These are phyloP conservation scores for Escovopsis sp. DNA, from an alignment of 2,329 filamentous ascomycete genomes.

Conservation along the genomic window DNA sequence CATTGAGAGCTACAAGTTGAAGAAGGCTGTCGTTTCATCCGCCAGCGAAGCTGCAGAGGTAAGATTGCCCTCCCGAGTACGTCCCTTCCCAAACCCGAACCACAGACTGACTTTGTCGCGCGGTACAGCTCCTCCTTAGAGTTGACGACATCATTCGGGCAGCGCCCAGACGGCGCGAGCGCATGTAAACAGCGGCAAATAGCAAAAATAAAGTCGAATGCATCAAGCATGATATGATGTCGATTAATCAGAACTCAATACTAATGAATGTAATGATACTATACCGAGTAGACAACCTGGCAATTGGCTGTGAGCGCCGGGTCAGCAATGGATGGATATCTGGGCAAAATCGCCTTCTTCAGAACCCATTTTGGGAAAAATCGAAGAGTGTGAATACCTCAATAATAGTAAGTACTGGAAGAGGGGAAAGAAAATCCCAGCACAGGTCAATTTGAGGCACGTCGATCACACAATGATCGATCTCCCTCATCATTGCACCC, in stretches of 20 bases:
- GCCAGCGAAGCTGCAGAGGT: conserved; percentile 95
- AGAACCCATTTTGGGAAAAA: no score
- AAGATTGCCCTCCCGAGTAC: conserved; percentile 20
- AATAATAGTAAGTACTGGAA: no score
- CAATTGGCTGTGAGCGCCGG: conserved; percentile 1
- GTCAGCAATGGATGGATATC: no score
- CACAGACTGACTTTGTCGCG: background rate
- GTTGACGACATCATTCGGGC: conserved; percentile 97
- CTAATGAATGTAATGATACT: conserved; percentile 24
- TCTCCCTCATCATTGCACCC: no score
- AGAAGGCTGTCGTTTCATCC: conserved; percentile 92
- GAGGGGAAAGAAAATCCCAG: no score
- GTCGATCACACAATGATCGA: no score
- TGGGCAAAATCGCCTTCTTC: no score
- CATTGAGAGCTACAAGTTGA: conserved; percentile 96
- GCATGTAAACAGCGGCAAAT: conserved; percentile 19
- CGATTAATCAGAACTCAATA: conserved; percentile 11
- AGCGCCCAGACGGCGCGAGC: conserved; percentile 50
- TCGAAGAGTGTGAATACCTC: no score
- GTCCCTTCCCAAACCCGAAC: background rate
- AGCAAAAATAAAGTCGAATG: conserved; percentile 11
- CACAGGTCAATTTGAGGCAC: no score
- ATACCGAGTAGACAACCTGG: conserved; percentile 16
- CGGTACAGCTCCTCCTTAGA: conserved; percentile 61
- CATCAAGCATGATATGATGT: conserved; percentile 4